Evolutionary conservation across 306 rosid genomes (phyloP).

Genomic region (Inga oerstediana): DNA sequence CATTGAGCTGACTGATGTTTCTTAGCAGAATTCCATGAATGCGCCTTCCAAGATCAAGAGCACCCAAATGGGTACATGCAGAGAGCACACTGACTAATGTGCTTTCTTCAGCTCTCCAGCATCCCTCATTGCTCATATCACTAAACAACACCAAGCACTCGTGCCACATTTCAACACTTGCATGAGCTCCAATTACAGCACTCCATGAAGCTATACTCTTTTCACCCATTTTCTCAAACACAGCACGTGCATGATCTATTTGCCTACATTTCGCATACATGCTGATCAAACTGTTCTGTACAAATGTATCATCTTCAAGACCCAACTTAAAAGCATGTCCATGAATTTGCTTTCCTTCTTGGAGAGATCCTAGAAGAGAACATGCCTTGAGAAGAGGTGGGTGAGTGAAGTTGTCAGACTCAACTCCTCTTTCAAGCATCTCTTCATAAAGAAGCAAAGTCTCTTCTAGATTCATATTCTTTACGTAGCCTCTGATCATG

Average conservation of each 20-base stretch:
- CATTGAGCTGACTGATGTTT: conserved; percentile 72
- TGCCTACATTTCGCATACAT: conserved; percentile 72
- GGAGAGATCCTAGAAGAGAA: conserved; percentile 45
- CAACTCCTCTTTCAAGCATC: conserved; percentile 67
- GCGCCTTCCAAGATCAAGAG: conserved; percentile 69
- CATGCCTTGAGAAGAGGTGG: conserved; percentile 80
- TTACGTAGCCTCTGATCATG: conserved; percentile 71
- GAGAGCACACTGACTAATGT: conserved; percentile 67
- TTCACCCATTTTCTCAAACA: conserved; percentile 57
- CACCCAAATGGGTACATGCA: conserved; percentile 86
- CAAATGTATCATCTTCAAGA: conserved; percentile 62
- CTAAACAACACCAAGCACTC: conserved; percentile 70
- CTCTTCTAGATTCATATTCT: conserved; percentile 47
- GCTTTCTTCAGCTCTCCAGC: conserved; percentile 80
- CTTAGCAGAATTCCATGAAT: conserved; percentile 71
- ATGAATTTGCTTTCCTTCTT: conserved; percentile 71
- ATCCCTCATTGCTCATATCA: conserved; percentile 62
- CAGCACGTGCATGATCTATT: conserved; percentile 42
- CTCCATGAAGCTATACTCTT: conserved; percentile 91
- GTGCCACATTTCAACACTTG: conserved; percentile 63
- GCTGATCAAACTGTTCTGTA: conserved; percentile 81
- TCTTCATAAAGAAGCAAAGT: conserved; percentile 58
- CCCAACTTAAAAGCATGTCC: conserved; percentile 69
- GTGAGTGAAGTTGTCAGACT: conserved; percentile 71
- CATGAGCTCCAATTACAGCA: conserved; percentile 77